These are phyloP conservation scores for Puccinia sorghi DNA, from an alignment of 1,284 basidiomycete genomes.

Conservation along the genomic window DNA sequence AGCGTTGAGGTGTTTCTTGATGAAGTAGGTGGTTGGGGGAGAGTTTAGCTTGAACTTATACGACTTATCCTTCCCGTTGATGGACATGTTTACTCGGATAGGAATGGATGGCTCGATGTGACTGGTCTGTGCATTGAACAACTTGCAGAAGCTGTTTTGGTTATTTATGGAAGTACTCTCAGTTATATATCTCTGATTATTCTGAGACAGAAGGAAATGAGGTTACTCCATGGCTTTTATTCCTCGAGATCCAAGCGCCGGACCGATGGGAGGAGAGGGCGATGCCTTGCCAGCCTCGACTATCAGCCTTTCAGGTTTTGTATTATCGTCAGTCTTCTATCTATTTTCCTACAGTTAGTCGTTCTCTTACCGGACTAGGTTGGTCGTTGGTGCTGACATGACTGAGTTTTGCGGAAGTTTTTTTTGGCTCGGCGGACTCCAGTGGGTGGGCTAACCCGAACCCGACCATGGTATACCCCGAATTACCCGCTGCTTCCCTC, in stretches of 20 bases:
- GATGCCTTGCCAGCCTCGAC: slow-evolving; percentile 92
- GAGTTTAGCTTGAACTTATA: slow-evolving; percentile 92
- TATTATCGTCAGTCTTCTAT: not conserved
- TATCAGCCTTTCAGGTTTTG: slow-evolving; percentile 64
- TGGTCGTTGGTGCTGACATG: slow-evolving; percentile 17
- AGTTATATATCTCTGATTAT: slow-evolving; percentile 31
- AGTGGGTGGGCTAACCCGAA: not conserved
- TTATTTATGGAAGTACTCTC: no score
- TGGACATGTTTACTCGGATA: slow-evolving; percentile 83
- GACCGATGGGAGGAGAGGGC: slow-evolving; percentile 93
- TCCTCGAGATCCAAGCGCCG: slow-evolving; percentile 93
- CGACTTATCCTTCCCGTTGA: slow-evolving; percentile 83
- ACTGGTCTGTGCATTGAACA: slow-evolving; percentile 49
- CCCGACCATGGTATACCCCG: not conserved
- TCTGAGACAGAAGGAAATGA: slow-evolving; percentile 43
- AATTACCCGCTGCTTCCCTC: no score
- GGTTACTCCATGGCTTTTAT: slow-evolving; percentile 96
- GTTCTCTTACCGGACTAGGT: slow-evolving; percentile 17
- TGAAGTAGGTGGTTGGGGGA: slow-evolving; percentile 81
- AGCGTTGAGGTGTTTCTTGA: slow-evolving; percentile 87
- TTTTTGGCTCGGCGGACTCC: not conserved
- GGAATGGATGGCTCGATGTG: slow-evolving; percentile 73
- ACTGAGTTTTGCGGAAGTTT: not conserved
- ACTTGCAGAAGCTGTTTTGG: slow-evolving; percentile 39
- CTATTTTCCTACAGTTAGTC: not conserved